These are phyloP conservation scores for Wickerhamiella australiensis DNA, from an alignment of 805 yeast species.

Conservation along the genomic window DNA sequence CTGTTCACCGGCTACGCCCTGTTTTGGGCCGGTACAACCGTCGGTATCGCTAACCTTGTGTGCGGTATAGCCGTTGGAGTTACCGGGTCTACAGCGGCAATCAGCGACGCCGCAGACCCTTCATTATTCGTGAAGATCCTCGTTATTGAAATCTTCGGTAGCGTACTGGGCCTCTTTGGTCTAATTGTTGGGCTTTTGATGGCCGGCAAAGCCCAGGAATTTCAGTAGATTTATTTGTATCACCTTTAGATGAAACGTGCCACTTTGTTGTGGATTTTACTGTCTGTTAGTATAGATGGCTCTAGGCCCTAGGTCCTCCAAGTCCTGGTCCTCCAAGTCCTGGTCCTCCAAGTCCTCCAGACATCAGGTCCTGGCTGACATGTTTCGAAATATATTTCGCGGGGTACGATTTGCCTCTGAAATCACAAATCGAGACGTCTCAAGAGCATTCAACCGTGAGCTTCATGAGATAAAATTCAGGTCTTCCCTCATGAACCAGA, in stretches of 20 bases:
- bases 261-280: too few species aligned
- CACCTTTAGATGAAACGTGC: too few species aligned
- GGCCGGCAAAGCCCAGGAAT: conserved; percentile 92
- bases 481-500: conserved; percentile 21
- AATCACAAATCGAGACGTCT: not conserved
- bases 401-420: not conserved
- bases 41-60: conserved; percentile 81
- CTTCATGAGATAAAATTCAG: conserved; percentile 10
- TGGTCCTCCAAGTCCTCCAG: too few species aligned
- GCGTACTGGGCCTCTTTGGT: conserved; percentile 93
- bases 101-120: conserved; percentile 95
- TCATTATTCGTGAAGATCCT: conserved; percentile 88
- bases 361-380: conserved; percentile 2
- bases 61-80: conserved; percentile 97
- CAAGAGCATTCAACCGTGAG: not conserved
- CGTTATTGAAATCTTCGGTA: conserved; percentile 95
- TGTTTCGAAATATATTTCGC: not conserved
- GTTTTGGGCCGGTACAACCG: conserved; percentile 98
- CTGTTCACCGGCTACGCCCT: conserved; percentile 88
- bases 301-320: too few species aligned
- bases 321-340: too few species aligned
- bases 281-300: too few species aligned
- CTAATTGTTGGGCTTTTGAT: conserved; percentile 91
- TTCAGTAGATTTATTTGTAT: conserved; percentile 34
- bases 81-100: conserved; percentile 97